A percentile compares a stretch with the other conserved stretches of the same genome.
phyloP scores from a whole-genome alignment of 495 filamentous ascomycete species.

The Tuber indicum region DNA sequence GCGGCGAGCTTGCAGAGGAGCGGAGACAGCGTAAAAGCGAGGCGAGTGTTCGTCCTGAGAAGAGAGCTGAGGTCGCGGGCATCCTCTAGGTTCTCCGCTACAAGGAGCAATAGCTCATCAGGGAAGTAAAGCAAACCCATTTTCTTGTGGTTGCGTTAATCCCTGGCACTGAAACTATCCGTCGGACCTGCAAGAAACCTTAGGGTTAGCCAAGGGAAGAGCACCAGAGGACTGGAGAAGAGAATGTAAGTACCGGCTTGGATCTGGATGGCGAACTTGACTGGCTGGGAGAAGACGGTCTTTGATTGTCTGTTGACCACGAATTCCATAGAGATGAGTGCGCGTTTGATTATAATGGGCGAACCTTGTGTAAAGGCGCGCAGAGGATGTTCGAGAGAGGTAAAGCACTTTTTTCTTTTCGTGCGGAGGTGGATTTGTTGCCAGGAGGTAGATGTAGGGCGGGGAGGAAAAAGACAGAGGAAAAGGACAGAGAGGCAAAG shows the following conservation, averaged over 20 bases:
- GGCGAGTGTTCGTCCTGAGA: constrained; percentile 22
- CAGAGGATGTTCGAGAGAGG: neutral
- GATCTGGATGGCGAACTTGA: constrained; percentile 2
- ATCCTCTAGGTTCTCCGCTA: constrained; percentile 11
- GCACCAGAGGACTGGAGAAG: neutral
- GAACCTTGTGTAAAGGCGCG: neutral
- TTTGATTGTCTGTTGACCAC: neutral
- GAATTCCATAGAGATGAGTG: neutral
- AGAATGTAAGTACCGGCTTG: neutral
- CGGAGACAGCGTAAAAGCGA: constrained; percentile 22
- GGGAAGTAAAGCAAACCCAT: constrained; percentile 21
- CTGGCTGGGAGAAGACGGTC: neutral
- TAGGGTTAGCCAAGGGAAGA: neutral
- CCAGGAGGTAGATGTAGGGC: neutral
- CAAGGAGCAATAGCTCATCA: constrained; percentile 24
- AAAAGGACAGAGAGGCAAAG: neutral
- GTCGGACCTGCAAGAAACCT: neutral
- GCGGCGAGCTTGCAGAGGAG: constrained; percentile 25
- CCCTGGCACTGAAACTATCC: constrained; percentile 3
- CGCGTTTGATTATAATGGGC: neutral
- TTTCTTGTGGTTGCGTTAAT: neutral
- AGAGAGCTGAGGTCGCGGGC: constrained; percentile 19
- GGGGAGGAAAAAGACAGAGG: neutral
- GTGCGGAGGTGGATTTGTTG: neutral
- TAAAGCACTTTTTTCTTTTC: neutral